These are phyloP conservation scores for Sisymbrium irio DNA, from an alignment of 345 rosid genomes.

Conservation along the genomic window DNA sequence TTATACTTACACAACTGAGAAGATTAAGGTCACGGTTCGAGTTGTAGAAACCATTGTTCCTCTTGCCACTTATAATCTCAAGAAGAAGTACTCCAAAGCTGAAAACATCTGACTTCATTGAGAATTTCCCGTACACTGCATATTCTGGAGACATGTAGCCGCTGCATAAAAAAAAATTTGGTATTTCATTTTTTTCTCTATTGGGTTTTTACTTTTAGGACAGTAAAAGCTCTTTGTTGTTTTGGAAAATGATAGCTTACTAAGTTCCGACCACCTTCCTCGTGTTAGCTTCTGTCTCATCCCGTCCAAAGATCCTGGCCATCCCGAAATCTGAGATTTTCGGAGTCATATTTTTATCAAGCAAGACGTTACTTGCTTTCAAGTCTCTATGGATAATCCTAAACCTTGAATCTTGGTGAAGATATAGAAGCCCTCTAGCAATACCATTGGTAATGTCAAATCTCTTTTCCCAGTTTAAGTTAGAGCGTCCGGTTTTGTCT, in stretches of 20 bases:
- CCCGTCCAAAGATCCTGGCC: too few relatives aligned
- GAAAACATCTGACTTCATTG: too few relatives aligned
- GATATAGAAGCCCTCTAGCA: constrained; percentile 70
- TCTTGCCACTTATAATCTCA: too few relatives aligned
- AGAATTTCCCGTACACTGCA: too few relatives aligned
- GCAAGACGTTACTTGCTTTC: too few relatives aligned
- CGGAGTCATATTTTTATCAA: too few relatives aligned
- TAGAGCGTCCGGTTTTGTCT: constrained; percentile 33
- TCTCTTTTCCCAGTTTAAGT: constrained; percentile 59
- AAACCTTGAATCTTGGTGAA: too few relatives aligned
- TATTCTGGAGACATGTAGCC: too few relatives aligned
- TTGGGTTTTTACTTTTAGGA: background rate
- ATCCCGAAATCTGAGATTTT: too few relatives aligned
- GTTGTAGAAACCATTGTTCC: background rate
- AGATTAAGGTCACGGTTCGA: background rate
- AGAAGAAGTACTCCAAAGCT: too few relatives aligned
- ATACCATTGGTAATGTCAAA: constrained; percentile 63
- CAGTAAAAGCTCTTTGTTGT: background rate
- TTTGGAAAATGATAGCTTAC: constrained; percentile 43
- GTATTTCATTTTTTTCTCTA: background rate
- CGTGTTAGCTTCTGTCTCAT: too few relatives aligned
- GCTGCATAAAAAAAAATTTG: background rate
- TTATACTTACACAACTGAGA: background rate
- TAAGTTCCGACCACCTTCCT: background rate
- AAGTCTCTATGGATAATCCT: too few relatives aligned